phyloP scores from a whole-genome alignment of 208 protist genomes.

The Leishmania gerbilli region DNA sequence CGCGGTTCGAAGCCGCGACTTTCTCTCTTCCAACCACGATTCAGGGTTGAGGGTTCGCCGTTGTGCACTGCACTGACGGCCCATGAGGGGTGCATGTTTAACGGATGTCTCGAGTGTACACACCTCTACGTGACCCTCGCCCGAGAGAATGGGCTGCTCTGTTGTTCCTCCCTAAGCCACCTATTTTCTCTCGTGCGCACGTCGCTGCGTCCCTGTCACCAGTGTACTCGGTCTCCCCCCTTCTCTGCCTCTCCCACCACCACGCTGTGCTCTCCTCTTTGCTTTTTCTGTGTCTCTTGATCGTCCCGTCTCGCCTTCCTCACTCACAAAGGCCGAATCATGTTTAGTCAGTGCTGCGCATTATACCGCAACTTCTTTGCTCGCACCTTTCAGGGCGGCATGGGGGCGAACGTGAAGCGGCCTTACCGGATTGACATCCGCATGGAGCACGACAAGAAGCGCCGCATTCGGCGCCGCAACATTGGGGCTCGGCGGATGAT shows the following conservation, averaged over 20 bases:
- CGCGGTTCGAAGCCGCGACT: not conserved
- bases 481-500: conserved; percentile 80
- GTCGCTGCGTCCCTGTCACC: not conserved
- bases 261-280: not conserved
- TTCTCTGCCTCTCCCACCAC: not conserved
- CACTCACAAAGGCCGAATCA: not conserved
- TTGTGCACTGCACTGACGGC: not conserved
- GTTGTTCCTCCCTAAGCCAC: not conserved
- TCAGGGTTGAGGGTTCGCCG: not conserved
- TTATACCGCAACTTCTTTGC: conserved; percentile 67
- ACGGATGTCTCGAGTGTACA: not conserved
- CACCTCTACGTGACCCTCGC: not conserved
- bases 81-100: not conserved
- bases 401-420: conserved; percentile 79
- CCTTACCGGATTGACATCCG: conserved; percentile 85
- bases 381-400: conserved; percentile 74
- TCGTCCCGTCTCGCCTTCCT: not conserved
- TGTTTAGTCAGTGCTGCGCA: conserved; percentile 28
- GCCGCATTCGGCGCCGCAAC: conserved; percentile 65
- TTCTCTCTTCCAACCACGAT: not conserved
- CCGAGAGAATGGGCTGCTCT: not conserved
- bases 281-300: not conserved
- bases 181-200: not conserved
- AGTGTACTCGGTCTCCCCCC: not conserved
- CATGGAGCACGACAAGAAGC: conserved; percentile 89